Base-by-base conservation (phyloP, 257 asterid species). In the Eucommia ulmoides region DNA sequence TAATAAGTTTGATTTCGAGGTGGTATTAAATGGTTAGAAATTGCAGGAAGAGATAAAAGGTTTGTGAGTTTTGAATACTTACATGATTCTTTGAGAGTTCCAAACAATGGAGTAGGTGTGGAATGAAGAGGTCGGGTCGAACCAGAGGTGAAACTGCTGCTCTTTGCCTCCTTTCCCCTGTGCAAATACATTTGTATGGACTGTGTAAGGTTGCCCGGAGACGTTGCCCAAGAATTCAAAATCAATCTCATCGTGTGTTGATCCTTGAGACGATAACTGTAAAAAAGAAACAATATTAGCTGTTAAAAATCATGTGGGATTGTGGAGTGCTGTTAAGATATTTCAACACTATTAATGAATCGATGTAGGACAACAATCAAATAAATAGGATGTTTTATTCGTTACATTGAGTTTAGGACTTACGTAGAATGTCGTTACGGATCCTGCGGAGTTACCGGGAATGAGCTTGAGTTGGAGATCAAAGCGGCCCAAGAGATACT, bases 71-170 rank as follows among this genome's bases (percentile, higher is more conserved):
- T 29, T 29, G 12, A 29, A 15, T 15, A 22, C 70, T 54, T 22
- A 68, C 74, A 63, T 51, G 45, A 68, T 68, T 8, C 65, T 45
- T 29, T 68, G 62, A 18, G 66, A 66, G 23, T 68, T 68, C 74
- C 74, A 68, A 1, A 63, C 66, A 53, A 68, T 68, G 18, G 74
- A 63, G 24, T 68, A 68, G 55, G 74, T 68, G 55, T 68, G 74
- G 54, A 68, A 68, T 22, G 63, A 66, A 8, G 62, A 58, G 5
- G 74, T 68, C 1, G 74, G 74, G 58, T 67, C 69, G 22, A 67
- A 67, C 74, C 74, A 68, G 1, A 68, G 65, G 60, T 68, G n/a
- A 29, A 68, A 62, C 45, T 68, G 74, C 35, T 68, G 74, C 55
- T 68, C 74, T 19, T 69, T 25, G 33, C 24, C 24, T 16, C 74